Evolutionary conservation across 1,139 yeast genomes (phyloP), one percentile per base, ranked within the genome.

Genomic region (Diutina neorugosa): DNA sequence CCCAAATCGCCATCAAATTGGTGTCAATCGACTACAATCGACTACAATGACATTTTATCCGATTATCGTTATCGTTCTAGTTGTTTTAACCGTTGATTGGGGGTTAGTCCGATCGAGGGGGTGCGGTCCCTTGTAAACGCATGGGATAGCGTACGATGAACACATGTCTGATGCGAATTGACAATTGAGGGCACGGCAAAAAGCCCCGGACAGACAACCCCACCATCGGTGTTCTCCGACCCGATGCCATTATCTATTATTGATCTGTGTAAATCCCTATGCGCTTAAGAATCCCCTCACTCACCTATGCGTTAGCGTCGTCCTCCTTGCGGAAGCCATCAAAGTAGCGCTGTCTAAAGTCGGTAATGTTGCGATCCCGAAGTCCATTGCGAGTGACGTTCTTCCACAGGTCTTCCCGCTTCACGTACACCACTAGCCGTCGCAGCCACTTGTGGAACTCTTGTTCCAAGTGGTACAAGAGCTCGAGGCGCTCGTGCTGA

Each of bases 371-470:
- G 52, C 66, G 59, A 52, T 62, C 74, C 59, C 63, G 74, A 62
- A 66, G 65, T 51, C 73, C 82, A 61, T 76, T 74, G 34, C 74
- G 65, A 3, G 84, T 76, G 41, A 72, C 72, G 0, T 96, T 96
- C 55, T 74, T 68, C 62, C 76, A 86, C 12, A 62, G 62, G 0
- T 62, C 69, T 23, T 80, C 91, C 55, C 87, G 71, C 63, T 89
- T 84, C 51, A 82, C 82, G 63, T 91, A 93, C 8, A 86, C 93
- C 53, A 93, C 68, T 52, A 91, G 72, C 60, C 96, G 74, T 64
- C 98, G 76, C 16, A 96, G 86, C 98, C 95, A 94, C 66, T 86
- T 89, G 66, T 87, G 84, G 67, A 93, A 93, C 58, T 82, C 89
- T 64, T 93, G 99, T 44, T 86, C 91, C 58, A 95, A 74, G 57